Conservation (phyloP, 192 early-diverging fungal species). For the Mortierella claussenii region DNA sequence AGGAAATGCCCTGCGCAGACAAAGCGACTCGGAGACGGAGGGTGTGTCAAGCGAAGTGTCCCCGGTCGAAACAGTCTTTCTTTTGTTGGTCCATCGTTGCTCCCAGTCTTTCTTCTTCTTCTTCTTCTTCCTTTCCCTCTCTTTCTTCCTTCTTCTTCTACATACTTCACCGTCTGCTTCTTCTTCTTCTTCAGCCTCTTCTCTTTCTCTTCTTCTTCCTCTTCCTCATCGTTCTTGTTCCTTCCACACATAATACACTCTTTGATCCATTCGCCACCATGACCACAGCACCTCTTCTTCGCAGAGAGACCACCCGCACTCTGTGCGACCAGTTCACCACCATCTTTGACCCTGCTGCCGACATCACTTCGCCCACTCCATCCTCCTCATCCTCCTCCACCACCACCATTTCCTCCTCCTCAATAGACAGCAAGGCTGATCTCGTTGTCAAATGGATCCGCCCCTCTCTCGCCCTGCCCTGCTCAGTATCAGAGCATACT, state of each 20-base stretch:
- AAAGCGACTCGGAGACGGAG: too few relatives aligned
- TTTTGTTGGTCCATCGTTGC: too few relatives aligned
- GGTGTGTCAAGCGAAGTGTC: too few relatives aligned
- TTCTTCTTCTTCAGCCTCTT: background rate
- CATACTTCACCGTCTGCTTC: background rate
- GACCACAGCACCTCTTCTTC: background rate
- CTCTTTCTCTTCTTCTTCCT: background rate
- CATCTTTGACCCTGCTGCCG: conserved; percentile 16
- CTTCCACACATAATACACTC: background rate
- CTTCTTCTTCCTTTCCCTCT: background rate
- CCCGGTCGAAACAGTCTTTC: too few relatives aligned
- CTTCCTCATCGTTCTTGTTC: background rate
- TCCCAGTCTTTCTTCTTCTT: background rate
- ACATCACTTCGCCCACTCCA: background rate
- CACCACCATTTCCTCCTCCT: too few relatives aligned
- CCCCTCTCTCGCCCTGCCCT: too few relatives aligned
- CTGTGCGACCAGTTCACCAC: conserved; percentile 42
- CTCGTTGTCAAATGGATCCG: too few relatives aligned
- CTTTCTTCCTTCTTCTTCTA: background rate
- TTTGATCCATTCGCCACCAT: background rate
- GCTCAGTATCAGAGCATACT: too few relatives aligned
- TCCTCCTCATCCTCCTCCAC: background rate
- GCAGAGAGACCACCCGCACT: conserved; percentile 15
- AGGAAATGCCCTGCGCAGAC: too few relatives aligned
- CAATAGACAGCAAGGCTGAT: too few relatives aligned